Conservation (phyloP, 345 rosid species). For the Jatropha curcas region DNA sequence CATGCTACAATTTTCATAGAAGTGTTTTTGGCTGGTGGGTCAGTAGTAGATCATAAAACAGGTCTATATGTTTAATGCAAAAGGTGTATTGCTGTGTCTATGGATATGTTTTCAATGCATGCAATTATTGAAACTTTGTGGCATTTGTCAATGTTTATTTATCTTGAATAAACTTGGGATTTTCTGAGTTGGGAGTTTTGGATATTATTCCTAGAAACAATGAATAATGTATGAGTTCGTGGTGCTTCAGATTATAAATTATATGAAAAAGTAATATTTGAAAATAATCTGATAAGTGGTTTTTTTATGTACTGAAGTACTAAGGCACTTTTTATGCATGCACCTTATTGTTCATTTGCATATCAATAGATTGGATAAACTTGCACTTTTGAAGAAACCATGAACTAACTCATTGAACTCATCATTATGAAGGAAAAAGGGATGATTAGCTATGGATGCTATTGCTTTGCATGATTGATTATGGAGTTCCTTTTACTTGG, state of each 20-base stretch:
- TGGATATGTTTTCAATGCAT: neutral
- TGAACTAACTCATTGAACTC: neutral
- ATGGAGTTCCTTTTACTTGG: neutral
- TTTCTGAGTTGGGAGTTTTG: neutral
- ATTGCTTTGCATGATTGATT: neutral
- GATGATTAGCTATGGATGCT: too few species aligned
- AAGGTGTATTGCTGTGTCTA: slow-evolving; percentile 9
- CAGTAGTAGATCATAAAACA: too few species aligned
- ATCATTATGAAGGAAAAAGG: neutral
- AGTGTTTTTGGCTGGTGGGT: neutral
- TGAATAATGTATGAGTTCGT: neutral
- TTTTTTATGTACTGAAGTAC: neutral
- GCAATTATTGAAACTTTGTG: neutral
- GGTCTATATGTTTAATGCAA: neutral
- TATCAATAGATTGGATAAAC: too few species aligned
- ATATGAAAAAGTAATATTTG: neutral
- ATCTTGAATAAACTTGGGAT: neutral
- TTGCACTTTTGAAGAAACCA: neutral
- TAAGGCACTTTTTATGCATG: neutral
- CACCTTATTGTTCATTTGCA: neutral
- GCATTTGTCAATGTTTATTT: neutral
- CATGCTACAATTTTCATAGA: neutral
- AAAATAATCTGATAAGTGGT: neutral
- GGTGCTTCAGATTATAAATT: neutral
- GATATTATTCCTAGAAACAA: neutral